Evolutionary conservation across 1,139 yeast genomes (phyloP), one percentile per base, ranked within the genome.

Genomic region (Blastobotrys apis): DNA sequence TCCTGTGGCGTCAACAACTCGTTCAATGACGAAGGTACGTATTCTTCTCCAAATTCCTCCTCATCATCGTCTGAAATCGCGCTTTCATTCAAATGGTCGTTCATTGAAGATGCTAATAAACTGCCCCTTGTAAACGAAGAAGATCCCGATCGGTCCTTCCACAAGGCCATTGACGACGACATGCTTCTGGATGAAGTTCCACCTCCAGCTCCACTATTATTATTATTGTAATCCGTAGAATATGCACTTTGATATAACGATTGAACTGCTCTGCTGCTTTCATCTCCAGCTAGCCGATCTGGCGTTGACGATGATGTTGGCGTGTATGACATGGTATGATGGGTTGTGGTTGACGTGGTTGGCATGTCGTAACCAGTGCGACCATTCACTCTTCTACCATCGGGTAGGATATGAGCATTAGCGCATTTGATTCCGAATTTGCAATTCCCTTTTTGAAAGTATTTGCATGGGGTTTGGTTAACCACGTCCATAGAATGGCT

Each of bases 371-470:
- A 27, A 23, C 10, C 6, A 27, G 33, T 67, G 47, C 73, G 78
- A 9, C 78, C 74, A 55, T 83, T 84, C 21, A 84, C 82, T 38
- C 86, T 68, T n/a, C 88, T 77, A 0, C 96, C 97, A 59, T 88
- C 95, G 0, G 95, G 94, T 34, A 85, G 66, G 49, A 84, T 76
- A 66, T 90, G 97, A 17, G 95, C 95, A 62, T 90, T 76, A 1
- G 96, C 97, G 69, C 97, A 90, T 60, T 86, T 88, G 45, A 78
- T 69, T 2, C 97, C 97, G 66, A 90, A 90, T 65, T 87, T 88
- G 65, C 97, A 90, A 62, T 87, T 87, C 10, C 97, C 97, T 63
- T 85, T 85, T 59, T 84, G 94, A 64, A 86, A 90, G 64, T 88
- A 90, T 69, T 87, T 88, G 72, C 97, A 90, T 6, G 95, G 94